Evolutionary conservation across 75 land plant genomes (phyloP).

Genomic region (Pinus tabuliformis): DNA sequence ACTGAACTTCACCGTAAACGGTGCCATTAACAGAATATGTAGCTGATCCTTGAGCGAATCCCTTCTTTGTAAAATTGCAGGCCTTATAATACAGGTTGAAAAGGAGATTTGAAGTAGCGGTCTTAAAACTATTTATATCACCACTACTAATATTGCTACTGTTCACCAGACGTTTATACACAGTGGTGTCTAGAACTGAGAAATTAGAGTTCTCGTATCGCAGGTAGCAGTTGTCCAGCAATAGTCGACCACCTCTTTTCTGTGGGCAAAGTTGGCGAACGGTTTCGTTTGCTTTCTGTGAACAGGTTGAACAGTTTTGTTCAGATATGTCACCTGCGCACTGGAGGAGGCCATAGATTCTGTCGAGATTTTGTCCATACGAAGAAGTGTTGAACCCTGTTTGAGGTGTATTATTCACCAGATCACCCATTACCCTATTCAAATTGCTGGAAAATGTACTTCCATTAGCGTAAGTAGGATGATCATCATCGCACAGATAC

Average conservation of each 20-base stretch:
- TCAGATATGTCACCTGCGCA: neutral
- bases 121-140: no score
- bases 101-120: no score
- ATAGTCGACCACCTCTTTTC: neutral
- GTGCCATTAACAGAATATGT: neutral
- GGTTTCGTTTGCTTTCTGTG: neutral
- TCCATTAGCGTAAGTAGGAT: neutral
- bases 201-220: constrained; percentile 4
- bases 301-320: neutral
- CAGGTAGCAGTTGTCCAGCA: constrained; percentile 4
- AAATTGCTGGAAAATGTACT: neutral
- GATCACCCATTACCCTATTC: neutral
- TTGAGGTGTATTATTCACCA: neutral
- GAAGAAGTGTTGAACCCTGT: neutral
- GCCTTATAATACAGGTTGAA: no score
- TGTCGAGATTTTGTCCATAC: neutral
- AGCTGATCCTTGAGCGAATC: neutral
- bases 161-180: fast-evolving
- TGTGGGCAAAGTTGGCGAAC: neutral
- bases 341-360: neutral
- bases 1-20: neutral
- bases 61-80: neutral
- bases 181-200: neutral
- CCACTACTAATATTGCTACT: neutral
- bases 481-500: neutral